phyloP scores from a whole-genome alignment of 2,329 filamentous ascomycete species.

The Hymenoscyphus repandus region DNA sequence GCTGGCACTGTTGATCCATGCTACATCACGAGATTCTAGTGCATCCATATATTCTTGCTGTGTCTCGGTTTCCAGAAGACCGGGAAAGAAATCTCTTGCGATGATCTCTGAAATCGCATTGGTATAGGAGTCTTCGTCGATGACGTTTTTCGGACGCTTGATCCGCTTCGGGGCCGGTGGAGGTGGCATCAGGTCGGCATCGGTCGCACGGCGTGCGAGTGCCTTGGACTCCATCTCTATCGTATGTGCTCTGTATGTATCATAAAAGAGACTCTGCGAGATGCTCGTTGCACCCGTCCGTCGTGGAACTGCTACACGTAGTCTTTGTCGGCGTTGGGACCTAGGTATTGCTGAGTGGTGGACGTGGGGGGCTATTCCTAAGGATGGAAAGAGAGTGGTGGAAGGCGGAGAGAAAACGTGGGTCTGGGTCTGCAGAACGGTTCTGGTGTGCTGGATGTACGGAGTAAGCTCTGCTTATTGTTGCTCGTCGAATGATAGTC shows the following conservation, averaged over 20 bases:
- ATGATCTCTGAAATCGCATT: conserved; percentile 90
- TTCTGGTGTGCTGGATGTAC: too few relatives aligned
- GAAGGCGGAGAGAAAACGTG: too few relatives aligned
- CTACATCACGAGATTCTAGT: conserved; percentile 74
- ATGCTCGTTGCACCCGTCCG: neutral
- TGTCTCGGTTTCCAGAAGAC: conserved; percentile 75
- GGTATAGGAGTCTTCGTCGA: conserved; percentile 93
- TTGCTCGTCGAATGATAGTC: too few relatives aligned
- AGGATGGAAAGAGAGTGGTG: too few relatives aligned
- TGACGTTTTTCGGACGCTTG: conserved; percentile 79
- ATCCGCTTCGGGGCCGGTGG: conserved; percentile 91
- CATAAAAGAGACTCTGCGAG: neutral
- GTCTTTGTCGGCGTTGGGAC: too few relatives aligned
- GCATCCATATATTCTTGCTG: conserved; percentile 93
- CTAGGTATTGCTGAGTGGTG: too few relatives aligned
- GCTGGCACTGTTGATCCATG: conserved; percentile 82
- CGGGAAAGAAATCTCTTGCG: conserved; percentile 93
- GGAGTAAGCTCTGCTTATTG: too few relatives aligned
- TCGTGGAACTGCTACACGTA: neutral
- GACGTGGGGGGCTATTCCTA: too few relatives aligned
- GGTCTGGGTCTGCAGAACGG: too few relatives aligned
- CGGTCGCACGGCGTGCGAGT: conserved; percentile 56
- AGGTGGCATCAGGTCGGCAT: conserved; percentile 77
- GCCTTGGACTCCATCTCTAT: conserved; percentile 43
- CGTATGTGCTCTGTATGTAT: neutral